A percentile compares a stretch with the other conserved stretches of the same genome.
These are phyloP conservation scores for Avena sativa DNA, from an alignment of 176 grass and related monocot genomes.

Conservation along the genomic window DNA sequence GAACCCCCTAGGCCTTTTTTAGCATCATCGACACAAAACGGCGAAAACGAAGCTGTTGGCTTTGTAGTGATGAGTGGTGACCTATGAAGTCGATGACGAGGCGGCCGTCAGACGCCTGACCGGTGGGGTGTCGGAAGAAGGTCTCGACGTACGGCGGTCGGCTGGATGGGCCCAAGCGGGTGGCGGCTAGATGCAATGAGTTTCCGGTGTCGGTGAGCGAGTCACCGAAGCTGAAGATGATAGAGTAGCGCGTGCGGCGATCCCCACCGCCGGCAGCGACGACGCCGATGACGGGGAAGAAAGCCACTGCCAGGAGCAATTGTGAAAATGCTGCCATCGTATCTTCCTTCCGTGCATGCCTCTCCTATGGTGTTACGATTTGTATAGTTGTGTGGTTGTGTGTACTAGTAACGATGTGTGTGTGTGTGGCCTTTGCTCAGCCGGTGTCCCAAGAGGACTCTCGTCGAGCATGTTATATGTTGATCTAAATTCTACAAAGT, in stretches of 20 bases:
- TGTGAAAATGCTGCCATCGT: conserved; percentile 8
- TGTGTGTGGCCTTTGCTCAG: too few relatives aligned
- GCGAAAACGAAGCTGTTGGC: too few relatives aligned
- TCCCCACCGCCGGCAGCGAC: neutral
- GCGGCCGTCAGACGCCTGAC: conserved; percentile 13
- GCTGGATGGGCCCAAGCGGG: neutral
- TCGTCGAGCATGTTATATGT: too few relatives aligned
- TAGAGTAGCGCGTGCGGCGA: neutral
- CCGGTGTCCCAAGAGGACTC: too few relatives aligned
- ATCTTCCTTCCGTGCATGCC: neutral
- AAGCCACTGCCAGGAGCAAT: neutral
- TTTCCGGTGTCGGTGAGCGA: conserved; percentile 46
- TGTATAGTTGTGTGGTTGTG: neutral
- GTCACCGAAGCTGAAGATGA: conserved; percentile 42
- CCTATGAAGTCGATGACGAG: conserved; percentile 44
- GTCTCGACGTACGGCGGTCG: conserved; percentile 31
- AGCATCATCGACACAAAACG: too few relatives aligned
- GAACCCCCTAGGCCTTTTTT: too few relatives aligned
- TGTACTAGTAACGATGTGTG: neutral
- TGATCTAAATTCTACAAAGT: too few relatives aligned
- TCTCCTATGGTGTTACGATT: neutral
- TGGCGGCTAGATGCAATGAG: neutral
- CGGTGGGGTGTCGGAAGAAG: conserved; percentile 41
- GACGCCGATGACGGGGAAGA: neutral
- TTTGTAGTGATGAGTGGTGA: neutral